Conservation (phyloP, 495 filamentous ascomycete species). For the Hypoxylon subgilvum region DNA sequence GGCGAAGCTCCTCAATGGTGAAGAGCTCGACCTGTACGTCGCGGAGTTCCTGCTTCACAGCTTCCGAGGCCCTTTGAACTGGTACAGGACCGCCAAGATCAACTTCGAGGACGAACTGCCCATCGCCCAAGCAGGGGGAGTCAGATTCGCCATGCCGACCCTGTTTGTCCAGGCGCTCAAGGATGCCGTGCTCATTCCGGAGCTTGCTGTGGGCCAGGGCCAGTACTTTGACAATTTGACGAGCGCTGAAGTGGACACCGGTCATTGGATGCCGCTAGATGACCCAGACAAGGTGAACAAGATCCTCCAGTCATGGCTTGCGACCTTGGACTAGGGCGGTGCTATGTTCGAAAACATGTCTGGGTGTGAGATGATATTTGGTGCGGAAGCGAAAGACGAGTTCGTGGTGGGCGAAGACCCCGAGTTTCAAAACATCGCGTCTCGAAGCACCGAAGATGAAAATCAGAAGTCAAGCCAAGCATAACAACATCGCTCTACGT, state of each 20-base stretch:
- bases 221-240: conserved; percentile 19
- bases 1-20: conserved; percentile 59
- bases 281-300: conserved; percentile 8
- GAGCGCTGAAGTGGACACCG: conserved; percentile 6
- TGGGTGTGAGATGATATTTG: too few relatives aligned
- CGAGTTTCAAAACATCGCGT: too few relatives aligned
- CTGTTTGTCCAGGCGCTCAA: conserved; percentile 14
- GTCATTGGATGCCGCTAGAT: conserved; percentile 13
- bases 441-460: too few relatives aligned
- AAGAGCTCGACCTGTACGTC: conserved; percentile 72
- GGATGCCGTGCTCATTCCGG: conserved; percentile 11
- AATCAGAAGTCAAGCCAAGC: too few relatives aligned
- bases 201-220: conserved; percentile 7
- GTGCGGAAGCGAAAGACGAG: too few relatives aligned
- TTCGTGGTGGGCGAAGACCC: too few relatives aligned
- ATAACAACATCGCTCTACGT: too few relatives aligned
- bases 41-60: conserved; percentile 66
- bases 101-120: conserved; percentile 66
- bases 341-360: background rate
- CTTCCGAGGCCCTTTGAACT: conserved; percentile 71
- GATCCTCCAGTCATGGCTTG: conserved; percentile 8
- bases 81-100: conserved; percentile 69
- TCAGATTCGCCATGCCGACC: conserved; percentile 12
- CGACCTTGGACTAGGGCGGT: conserved; percentile 3
- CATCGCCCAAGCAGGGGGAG: conserved; percentile 5